phyloP scores from a whole-genome alignment of 371 early-diverging fungal species.

The Mortierella sp. region DNA sequence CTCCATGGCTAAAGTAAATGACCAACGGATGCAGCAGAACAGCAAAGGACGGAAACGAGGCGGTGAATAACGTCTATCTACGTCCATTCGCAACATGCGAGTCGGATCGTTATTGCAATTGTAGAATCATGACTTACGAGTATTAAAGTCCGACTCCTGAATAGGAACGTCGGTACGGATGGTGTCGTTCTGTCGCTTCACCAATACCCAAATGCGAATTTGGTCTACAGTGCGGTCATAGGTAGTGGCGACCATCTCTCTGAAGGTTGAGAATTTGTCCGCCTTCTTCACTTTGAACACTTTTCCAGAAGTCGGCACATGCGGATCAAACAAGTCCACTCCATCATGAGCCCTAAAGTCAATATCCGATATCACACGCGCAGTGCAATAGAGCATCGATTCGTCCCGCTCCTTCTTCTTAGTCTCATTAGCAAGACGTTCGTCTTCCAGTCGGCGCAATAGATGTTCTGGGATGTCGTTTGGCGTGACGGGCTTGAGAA shows the following conservation, averaged over 20 bases:
- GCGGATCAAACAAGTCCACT: slow-evolving; percentile 80
- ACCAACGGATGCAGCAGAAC: not conserved
- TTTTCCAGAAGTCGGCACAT: slow-evolving; percentile 41
- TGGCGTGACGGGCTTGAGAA: slow-evolving; percentile 73
- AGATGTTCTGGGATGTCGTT: slow-evolving; percentile 88
- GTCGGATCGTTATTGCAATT: no score
- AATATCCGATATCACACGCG: slow-evolving; percentile 56
- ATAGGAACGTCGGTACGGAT: slow-evolving; percentile 81
- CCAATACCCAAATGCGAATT: slow-evolving; percentile 87
- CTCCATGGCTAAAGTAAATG: slow-evolving; percentile 56
- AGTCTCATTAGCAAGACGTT: slow-evolving; percentile 27
- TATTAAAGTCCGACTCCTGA: slow-evolving; percentile 50
- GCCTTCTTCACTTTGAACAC: slow-evolving; percentile 64
- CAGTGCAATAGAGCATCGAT: slow-evolving; percentile 29
- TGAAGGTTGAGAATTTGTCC: slow-evolving; percentile 68
- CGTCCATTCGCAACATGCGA: not conserved
- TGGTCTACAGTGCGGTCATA: slow-evolving; percentile 61
- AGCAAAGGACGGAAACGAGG: not conserved
- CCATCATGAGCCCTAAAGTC: slow-evolving; percentile 78
- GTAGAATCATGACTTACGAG: slow-evolving; percentile 54
- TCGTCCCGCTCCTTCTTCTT: slow-evolving; percentile 46
- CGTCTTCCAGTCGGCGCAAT: slow-evolving; percentile 57
- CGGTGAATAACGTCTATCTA: slow-evolving; percentile 17
- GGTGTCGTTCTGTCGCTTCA: slow-evolving; percentile 86
- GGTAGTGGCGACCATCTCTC: slow-evolving; percentile 61